Evolutionary conservation across 2,329 filamentous ascomycete genomes (phyloP), one percentile per base, ranked within the genome.

Genomic region (Penicillium decumbens): DNA sequence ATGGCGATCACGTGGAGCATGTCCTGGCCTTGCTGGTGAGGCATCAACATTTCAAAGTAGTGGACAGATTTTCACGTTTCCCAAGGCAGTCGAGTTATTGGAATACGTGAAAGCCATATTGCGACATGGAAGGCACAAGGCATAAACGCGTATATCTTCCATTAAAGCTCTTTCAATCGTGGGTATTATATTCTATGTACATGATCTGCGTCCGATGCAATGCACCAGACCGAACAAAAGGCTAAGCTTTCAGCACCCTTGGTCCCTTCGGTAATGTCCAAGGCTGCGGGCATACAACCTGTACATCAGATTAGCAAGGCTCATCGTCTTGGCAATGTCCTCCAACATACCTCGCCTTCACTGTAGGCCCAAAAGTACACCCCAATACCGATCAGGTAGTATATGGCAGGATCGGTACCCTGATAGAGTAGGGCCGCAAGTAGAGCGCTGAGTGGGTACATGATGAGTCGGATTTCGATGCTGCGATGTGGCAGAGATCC

Each of bases 311-410:
- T 52, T 41, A 48, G 28, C 20, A 42, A 37, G 48, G 49, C 35
- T 3, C 43, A 43, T 10, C 4, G 3, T 35, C 8, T 20, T 4
- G 33, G 12, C 15, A 10, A 18, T 37, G 9, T 35, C 4, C 3
- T 37, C 15, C 9, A 18, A 37, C 86, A 67, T 73, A 95, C 91
- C 85, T 98, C 93, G 72, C 93, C 93, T 72, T 98, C 92, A 64
- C 87, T 93, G 65, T 95, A 97, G 1, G 89, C 93, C 91, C 91
- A 96, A 64, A 97, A 95, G 72, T 97, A 98, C 12, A 93, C 85
- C 6, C 76, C 78, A 74, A 95, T 84, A 18, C 86, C 92, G 54
- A 96, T 81, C 24, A 95, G 68, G 68, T 97, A 96, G 74, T 97
- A 98, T 45, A 97, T 74, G 4, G 89, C 93, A 2, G 92, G 80